Percentiles rank a stretch among this genome's conserved stretches.
These are phyloP conservation scores for Mycena metata DNA, from an alignment of 768 basidiomycete species.

Conservation along the genomic window DNA sequence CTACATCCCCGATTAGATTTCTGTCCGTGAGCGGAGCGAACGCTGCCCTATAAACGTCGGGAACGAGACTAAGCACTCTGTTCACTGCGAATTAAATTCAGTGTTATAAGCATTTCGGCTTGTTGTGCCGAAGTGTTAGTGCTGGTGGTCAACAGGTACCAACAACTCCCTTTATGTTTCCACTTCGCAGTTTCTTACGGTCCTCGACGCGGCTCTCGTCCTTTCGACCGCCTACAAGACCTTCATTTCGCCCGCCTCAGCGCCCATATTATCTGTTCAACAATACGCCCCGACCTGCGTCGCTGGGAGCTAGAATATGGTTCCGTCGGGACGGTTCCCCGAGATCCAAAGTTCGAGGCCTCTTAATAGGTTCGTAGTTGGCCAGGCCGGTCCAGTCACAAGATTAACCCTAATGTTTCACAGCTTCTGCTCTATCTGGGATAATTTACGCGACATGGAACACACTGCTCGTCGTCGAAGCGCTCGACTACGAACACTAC, in stretches of 20 bases:
- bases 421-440: constrained; percentile 21
- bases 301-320: constrained; percentile 32
- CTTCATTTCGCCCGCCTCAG: constrained; percentile 4
- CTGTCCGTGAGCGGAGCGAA: no score
- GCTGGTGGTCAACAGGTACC: background rate
- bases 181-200: constrained; percentile 14
- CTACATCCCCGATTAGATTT: no score
- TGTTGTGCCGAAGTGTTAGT: no score
- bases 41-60: no score
- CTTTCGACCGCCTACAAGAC: background rate
- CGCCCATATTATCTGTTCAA: constrained; percentile 15
- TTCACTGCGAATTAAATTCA: no score
- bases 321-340: constrained; percentile 30
- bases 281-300: constrained; percentile 15
- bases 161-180: constrained; percentile 5
- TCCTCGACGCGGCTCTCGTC: background rate
- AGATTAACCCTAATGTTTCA: background rate
- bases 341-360: constrained; percentile 34
- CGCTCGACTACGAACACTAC: constrained; percentile 38
- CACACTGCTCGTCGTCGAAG: constrained; percentile 30
- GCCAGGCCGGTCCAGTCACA: background rate
- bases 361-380: constrained; percentile 27
- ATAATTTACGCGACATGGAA: constrained; percentile 28
- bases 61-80: no score
- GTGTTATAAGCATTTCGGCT: no score